Evolutionary conservation across 768 basidiomycete species (phyloP).

Genomic region (Roridomyces roridus): DNA sequence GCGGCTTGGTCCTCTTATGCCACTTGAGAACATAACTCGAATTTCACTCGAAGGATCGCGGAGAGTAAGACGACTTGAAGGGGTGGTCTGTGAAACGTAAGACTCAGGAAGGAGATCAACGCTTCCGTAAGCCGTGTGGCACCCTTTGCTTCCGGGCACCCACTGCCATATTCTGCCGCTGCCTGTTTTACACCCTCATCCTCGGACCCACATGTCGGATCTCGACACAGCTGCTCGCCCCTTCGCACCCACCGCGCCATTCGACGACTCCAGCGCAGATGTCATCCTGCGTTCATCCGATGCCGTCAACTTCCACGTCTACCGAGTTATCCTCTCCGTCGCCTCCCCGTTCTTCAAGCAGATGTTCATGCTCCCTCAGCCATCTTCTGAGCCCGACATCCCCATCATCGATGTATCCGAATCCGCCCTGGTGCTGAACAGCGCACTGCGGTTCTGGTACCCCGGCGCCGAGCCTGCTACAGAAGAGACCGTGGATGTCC

Average conservation of each 20-base stretch:
- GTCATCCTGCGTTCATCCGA: background rate
- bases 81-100: too few species aligned
- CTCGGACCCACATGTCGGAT: too few species aligned
- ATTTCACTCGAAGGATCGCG: too few species aligned
- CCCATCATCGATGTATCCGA: background rate
- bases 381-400: background rate
- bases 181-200: too few species aligned
- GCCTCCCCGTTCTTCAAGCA: background rate
- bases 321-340: background rate
- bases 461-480: background rate
- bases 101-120: too few species aligned
- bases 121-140: too few species aligned
- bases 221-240: background rate
- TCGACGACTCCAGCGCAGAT: background rate
- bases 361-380: background rate
- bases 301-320: background rate
- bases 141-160: too few species aligned
- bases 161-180: too few species aligned
- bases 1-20: too few species aligned
- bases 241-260: background rate
- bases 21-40: too few species aligned
- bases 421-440: background rate
- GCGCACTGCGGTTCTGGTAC: constrained; percentile 1
- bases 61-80: too few species aligned
- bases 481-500: background rate